Conservation (phyloP, 1,139 yeast genomes). For the Blastobotrys serpentis region DNA sequence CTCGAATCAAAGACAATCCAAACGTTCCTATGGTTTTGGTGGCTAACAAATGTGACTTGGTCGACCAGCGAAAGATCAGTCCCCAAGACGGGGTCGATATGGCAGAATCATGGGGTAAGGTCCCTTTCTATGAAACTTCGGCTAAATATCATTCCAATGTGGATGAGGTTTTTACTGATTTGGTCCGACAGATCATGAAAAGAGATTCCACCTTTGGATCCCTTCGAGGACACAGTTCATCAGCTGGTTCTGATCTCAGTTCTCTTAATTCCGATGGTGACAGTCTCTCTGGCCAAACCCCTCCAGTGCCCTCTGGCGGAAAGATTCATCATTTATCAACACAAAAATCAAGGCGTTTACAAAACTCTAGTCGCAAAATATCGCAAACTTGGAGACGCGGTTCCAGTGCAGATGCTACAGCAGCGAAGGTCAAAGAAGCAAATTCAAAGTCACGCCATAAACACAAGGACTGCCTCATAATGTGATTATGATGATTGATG, state of each 20-base stretch:
- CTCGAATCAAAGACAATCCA: conserved; percentile 68
- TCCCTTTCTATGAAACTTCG: conserved; percentile 76
- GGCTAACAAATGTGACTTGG: conserved; percentile 60
- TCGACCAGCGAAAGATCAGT: conserved; percentile 58
- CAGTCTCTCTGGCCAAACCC: not conserved
- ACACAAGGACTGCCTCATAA: conserved; percentile 26
- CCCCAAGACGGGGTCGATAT: conserved; percentile 50
- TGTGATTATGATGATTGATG: conserved; percentile 20
- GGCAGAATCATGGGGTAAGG: conserved; percentile 86
- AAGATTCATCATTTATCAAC: conserved; percentile 15
- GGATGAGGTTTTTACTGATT: conserved; percentile 82
- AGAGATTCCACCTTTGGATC: conserved; percentile 35
- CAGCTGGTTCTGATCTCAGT: conserved; percentile 14
- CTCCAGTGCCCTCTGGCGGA: conserved; percentile 12
- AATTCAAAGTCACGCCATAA: conserved; percentile 10
- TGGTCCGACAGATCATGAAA: conserved; percentile 65
- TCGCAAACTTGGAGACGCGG: conserved; percentile 7
- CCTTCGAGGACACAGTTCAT: conserved; percentile 12
- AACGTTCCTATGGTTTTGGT: conserved; percentile 45
- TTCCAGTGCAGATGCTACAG: conserved; percentile 1
- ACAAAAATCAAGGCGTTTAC: conserved; percentile 13
- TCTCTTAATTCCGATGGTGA: conserved; percentile 12
- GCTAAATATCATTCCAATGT: conserved; percentile 86
- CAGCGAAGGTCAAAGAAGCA: not conserved
- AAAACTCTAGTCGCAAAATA: conserved; percentile 7